Percentiles rank a stretch among this genome's conserved stretches.
phyloP scores from a whole-genome alignment of 805 yeast genomes.

The Candida krabiensis region DNA sequence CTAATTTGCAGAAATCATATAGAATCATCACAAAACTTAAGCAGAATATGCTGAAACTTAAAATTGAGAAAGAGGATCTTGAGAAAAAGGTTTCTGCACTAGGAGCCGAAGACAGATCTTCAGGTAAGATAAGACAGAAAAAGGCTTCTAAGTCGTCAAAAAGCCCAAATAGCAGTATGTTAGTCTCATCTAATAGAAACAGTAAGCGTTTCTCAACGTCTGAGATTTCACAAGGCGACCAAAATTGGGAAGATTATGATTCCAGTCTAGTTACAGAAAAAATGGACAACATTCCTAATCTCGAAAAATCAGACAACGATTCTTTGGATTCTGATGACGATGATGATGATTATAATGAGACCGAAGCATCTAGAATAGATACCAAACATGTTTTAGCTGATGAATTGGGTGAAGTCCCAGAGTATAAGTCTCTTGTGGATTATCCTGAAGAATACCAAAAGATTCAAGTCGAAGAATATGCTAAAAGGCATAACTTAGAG shows the following conservation, averaged over 20 bases:
- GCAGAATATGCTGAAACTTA: conserved; percentile 45
- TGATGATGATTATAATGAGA: conserved; percentile 5
- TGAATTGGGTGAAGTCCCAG: conserved; percentile 17
- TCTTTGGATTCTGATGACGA: conserved; percentile 15
- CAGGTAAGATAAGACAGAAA: conserved; percentile 6
- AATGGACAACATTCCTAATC: conserved; percentile 23
- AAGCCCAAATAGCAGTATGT: conserved; percentile 11
- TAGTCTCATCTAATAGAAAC: conserved; percentile 18
- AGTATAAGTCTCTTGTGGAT: conserved; percentile 8
- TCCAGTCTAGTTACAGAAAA: conserved; percentile 12
- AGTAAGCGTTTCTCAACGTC: conserved; percentile 14
- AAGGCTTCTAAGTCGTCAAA: conserved; percentile 4
- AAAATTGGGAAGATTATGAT: conserved; percentile 26
- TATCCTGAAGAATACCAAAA: conserved; percentile 6
- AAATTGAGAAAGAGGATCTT: conserved; percentile 40
- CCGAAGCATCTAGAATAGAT: conserved; percentile 6
- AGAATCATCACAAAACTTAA: conserved; percentile 61
- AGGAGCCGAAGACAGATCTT: background rate
- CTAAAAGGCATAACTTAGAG: conserved; percentile 24
- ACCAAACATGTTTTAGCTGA: conserved; percentile 17
- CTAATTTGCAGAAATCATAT: conserved; percentile 65
- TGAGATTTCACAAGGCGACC: conserved; percentile 22
- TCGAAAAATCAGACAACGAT: conserved; percentile 19
- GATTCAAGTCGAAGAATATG: conserved; percentile 31
- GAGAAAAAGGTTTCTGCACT: conserved; percentile 18